Evolutionary conservation across 345 rosid genomes (phyloP).

Genomic region (Murraya paniculata): DNA sequence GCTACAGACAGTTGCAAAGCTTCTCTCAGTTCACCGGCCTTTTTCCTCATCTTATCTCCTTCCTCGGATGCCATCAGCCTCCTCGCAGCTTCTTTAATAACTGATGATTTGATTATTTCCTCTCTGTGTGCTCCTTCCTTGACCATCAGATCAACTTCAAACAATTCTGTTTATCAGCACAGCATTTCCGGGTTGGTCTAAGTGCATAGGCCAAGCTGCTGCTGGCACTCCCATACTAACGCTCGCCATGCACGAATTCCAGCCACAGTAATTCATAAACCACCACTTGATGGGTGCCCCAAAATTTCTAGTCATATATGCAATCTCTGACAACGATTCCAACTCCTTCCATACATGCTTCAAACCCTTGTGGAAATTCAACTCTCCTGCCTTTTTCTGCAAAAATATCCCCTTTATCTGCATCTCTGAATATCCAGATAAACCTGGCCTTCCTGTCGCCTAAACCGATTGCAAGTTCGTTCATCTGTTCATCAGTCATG

Average conservation of each 20-base stretch:
- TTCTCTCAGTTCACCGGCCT: background rate
- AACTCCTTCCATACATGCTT: background rate
- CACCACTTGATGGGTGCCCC: background rate
- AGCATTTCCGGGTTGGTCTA: slow-evolving; percentile 9
- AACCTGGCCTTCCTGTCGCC: slow-evolving; percentile 1
- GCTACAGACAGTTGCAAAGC: background rate
- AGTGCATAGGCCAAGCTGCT: slow-evolving; percentile 18
- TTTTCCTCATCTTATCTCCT: slow-evolving; percentile 1
- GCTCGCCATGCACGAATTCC: slow-evolving; percentile 18
- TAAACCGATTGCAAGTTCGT: slow-evolving; percentile 19
- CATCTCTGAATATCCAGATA: slow-evolving; percentile 16
- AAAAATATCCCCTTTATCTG: background rate
- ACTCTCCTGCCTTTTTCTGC: background rate
- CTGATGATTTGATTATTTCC: background rate
- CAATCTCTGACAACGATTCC: slow-evolving; percentile 9
- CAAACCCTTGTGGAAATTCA: slow-evolving; percentile 1
- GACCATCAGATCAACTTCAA: slow-evolving; percentile 7
- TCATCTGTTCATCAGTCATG: slow-evolving; percentile 21
- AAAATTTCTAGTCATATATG: slow-evolving; percentile 1
- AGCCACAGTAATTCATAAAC: slow-evolving; percentile 18
- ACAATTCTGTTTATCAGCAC: background rate
- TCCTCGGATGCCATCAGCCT: background rate
- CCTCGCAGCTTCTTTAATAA: background rate
- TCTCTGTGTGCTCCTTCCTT: background rate
- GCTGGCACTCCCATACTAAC: slow-evolving; percentile 10